Evolutionary conservation across 2,329 filamentous ascomycete species (phyloP), one percentile per base, ranked within the genome.

Genomic region (Talaromyces islandicus): DNA sequence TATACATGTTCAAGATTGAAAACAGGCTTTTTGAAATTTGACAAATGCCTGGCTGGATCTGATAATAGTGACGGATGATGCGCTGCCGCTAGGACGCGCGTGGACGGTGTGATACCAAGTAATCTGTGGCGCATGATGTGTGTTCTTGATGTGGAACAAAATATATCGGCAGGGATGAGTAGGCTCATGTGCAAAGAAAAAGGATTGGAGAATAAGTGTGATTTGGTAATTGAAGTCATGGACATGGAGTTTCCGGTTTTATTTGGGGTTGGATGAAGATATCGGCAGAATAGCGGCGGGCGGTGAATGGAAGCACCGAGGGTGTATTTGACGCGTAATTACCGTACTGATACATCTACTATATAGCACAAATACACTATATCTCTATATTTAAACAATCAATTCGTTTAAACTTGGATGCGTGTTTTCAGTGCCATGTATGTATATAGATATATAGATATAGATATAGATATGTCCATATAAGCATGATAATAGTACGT

Each of bases 1-100:
- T 19, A 29, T 59, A 61, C 61, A 54, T 61, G 56, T 35, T 63
- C 61, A 54, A 63, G 59, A 50, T 27, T 59, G 17, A 61, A 46
- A 24, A 53, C n/a, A 1, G 61, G 56, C 29, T 61, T 59, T 12
- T 56, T 57, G 21, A 60, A 48, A 29, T 58, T 59, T 30, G 53
- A 55, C 21, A 19, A 21, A 3, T 10, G 32, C 48, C 19, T 57
- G 12, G n/a, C 27, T 48, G 48, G 10, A 46, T 46, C 41, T 46
- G 54, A 32, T 48, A 53, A 30, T 35, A 35, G 11, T 53, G 25
- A 32, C 29, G 55, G 38, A 24, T 35, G 53, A 25, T 25, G 32
- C 10, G 27, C 27, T 57, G 59, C 54, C 21, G 56, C 56, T 17
- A 62, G 54, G 7, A 59, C 27, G 12, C 56, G 60, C 17, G 60